phyloP scores from a whole-genome alignment of 2,329 filamentous ascomycete species.

The Plectosphaerella plurivora region DNA sequence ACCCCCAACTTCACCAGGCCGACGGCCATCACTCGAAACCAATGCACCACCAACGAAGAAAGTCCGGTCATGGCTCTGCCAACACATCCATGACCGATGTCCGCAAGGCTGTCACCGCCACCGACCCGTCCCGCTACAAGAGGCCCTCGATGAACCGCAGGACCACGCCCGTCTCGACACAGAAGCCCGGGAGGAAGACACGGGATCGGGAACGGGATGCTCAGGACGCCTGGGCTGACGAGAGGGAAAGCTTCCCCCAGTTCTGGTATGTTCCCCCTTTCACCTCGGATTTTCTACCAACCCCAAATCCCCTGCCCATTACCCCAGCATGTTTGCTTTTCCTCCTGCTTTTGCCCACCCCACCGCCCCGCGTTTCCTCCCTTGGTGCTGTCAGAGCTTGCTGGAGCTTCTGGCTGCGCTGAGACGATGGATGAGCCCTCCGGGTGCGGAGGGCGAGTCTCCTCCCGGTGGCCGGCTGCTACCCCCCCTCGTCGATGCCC shows the following conservation, averaged over 20 bases:
- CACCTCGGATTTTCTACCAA: slow-evolving; percentile 1
- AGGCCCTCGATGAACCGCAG: slow-evolving; percentile 41
- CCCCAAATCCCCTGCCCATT: neutral
- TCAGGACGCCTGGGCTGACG: slow-evolving; percentile 50
- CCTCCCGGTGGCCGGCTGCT: no score
- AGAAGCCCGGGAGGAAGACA: slow-evolving; percentile 43
- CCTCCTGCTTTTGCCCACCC: slow-evolving; percentile 2
- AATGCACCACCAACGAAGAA: slow-evolving; percentile 56
- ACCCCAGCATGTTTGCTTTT: neutral
- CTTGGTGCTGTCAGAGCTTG: no score
- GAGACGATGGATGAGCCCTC: no score
- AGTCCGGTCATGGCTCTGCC: slow-evolving; percentile 48
- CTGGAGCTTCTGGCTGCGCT: no score
- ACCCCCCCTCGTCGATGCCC: no score
- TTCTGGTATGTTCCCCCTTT: slow-evolving; percentile 50
- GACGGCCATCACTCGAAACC: slow-evolving; percentile 7
- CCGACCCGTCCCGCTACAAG: slow-evolving; percentile 43
- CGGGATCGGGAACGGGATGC: slow-evolving; percentile 47
- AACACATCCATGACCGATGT: slow-evolving; percentile 53
- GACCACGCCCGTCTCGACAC: slow-evolving; percentile 27
- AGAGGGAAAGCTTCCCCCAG: slow-evolving; percentile 60
- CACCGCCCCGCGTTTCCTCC: no score
- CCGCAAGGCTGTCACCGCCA: slow-evolving; percentile 41
- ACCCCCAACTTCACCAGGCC: slow-evolving; percentile 6
- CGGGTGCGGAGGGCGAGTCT: no score